A percentile compares a stretch with the other conserved stretches of the same genome.
Evolutionary conservation across 2,329 filamentous ascomycete genomes (phyloP).

Genomic region (Thermothelomyces thermophilus): DNA sequence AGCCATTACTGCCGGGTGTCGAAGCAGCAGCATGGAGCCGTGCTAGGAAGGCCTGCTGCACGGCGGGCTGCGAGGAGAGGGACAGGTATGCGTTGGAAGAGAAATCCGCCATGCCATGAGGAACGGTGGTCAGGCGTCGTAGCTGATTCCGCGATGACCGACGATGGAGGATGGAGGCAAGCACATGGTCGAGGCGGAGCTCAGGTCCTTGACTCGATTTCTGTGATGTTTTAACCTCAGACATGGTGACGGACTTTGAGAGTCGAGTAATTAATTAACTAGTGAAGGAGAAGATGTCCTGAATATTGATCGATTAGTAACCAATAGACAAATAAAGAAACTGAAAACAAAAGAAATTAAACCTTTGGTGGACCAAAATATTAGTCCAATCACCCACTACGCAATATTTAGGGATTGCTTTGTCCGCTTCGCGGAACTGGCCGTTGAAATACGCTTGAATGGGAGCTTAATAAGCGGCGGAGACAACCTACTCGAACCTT

Average conservation of each 20-base stretch:
- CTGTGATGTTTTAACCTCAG: neutral
- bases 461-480: no score
- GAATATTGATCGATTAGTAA: no score
- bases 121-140: conserved; percentile 42
- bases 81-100: conserved; percentile 77
- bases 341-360: no score
- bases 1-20: no score
- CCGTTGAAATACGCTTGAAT: neutral
- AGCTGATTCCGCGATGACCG: conserved; percentile 3
- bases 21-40: conserved; percentile 25
- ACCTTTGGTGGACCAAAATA: no score
- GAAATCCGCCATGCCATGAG: conserved; percentile 64
- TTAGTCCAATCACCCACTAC: no score
- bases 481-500: no score
- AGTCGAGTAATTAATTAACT: neutral
- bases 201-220: neutral
- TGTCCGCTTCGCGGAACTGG: no score
- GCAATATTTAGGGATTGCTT: no score
- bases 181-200: neutral
- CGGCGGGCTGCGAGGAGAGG: conserved; percentile 45
- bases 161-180: conserved; percentile 1
- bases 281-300: neutral
- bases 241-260: no score
- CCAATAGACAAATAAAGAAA: no score
- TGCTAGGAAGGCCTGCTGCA: conserved; percentile 59